Percentiles rank a stretch among this genome's conserved stretches.
phyloP scores from a whole-genome alignment of 164 flowering plant genomes.

The Sextonia rubra region DNA sequence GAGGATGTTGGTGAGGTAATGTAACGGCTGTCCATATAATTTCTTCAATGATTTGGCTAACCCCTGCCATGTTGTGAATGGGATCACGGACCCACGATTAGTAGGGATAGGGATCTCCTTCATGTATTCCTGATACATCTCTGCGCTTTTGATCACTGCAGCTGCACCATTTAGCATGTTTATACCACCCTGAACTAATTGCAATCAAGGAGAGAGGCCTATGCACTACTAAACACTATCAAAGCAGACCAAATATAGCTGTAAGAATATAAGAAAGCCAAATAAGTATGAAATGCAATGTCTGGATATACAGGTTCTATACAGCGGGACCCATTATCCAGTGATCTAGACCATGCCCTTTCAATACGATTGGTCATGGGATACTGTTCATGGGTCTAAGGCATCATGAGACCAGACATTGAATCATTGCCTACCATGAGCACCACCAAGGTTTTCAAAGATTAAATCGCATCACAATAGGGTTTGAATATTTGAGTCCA shows the following conservation, averaged over 20 bases:
- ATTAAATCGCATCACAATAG: no score
- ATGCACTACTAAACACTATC: not conserved
- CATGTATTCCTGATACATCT: constrained; percentile 89
- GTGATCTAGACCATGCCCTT: not conserved
- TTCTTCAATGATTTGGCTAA: constrained; percentile 65
- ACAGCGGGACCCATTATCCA: not conserved
- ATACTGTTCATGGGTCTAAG: not conserved
- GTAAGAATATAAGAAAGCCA: not conserved
- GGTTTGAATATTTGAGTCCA: no score
- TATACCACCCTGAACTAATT: constrained; percentile 6
- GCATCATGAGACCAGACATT: not conserved
- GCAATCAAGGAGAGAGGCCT: not conserved
- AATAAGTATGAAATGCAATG: no score
- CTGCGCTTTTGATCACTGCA: constrained; percentile 47
- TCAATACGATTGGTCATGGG: no score
- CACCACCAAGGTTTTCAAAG: no score
- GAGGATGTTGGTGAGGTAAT: constrained; percentile 73
- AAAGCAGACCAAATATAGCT: not conserved
- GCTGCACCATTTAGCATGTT: constrained; percentile 34
- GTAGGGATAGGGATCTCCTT: constrained; percentile 60
- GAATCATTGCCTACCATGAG: no score
- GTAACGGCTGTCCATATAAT: constrained; percentile 80
- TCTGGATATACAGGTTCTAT: not conserved
- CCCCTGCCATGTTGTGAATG: constrained; percentile 69
- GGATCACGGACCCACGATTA: constrained; percentile 54